phyloP scores from a whole-genome alignment of 2,329 filamentous ascomycete species.

The Penicillium griseofulvum region DNA sequence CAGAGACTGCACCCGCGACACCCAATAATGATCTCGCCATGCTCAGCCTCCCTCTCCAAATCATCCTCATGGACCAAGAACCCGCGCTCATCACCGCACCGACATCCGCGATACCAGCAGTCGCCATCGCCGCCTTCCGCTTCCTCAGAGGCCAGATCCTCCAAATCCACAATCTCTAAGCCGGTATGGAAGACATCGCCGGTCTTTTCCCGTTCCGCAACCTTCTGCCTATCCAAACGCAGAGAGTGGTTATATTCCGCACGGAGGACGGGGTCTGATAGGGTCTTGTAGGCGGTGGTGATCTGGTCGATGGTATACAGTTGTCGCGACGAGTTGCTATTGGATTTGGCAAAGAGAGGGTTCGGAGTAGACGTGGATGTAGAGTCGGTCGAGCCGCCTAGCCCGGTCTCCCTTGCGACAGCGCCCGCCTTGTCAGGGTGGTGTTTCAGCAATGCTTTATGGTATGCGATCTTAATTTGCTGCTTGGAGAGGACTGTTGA shows the following conservation, averaged over 20 bases:
- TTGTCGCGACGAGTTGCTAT: background rate
- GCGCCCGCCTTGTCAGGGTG: slow-evolving; percentile 58
- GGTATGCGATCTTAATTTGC: slow-evolving; percentile 56
- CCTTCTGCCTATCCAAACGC: slow-evolving; percentile 33
- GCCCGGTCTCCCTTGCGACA: slow-evolving; percentile 12
- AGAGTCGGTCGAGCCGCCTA: background rate
- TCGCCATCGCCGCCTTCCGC: slow-evolving; percentile 30
- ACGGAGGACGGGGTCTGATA: slow-evolving; percentile 46
- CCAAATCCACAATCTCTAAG: slow-evolving; percentile 58
- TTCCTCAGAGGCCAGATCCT: slow-evolving; percentile 51
- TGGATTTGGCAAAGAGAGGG: background rate
- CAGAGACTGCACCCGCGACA: slow-evolving; percentile 64
- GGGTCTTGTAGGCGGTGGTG: slow-evolving; percentile 56
- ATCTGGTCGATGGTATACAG: slow-evolving; percentile 56
- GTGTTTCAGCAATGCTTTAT: slow-evolving; percentile 54
- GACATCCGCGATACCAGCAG: slow-evolving; percentile 57
- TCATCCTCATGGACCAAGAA: slow-evolving; percentile 57
- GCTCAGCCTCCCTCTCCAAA: slow-evolving; percentile 49
- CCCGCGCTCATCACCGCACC: slow-evolving; percentile 58
- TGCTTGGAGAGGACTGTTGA: slow-evolving; percentile 33
- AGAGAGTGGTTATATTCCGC: slow-evolving; percentile 51
- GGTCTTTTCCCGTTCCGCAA: slow-evolving; percentile 26
- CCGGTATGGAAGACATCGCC: slow-evolving; percentile 48
- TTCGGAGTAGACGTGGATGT: background rate
- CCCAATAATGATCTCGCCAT: slow-evolving; percentile 58